Evolutionary conservation across 164 flowering plant species (phyloP).

Genomic region (Aristolochia californica): DNA sequence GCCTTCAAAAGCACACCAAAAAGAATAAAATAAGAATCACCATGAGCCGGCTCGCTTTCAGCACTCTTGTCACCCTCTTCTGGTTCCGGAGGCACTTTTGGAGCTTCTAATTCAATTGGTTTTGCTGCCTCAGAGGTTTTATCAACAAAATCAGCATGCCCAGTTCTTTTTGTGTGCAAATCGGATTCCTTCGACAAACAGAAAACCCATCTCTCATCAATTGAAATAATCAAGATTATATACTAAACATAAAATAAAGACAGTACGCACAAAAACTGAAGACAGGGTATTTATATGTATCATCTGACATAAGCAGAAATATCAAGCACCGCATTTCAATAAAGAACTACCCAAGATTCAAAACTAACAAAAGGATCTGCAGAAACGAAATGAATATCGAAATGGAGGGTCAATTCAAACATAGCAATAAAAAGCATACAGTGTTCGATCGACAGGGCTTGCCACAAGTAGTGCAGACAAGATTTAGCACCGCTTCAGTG

Average conservation of each 20-base stretch:
- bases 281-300: no score
- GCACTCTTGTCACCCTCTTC: conserved; percentile 33
- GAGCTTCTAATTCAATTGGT: conserved; percentile 70
- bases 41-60: conserved; percentile 38
- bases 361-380: neutral
- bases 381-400: no score
- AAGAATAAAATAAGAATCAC: no score
- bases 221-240: no score
- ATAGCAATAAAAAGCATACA: conserved; percentile 15
- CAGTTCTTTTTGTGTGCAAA: conserved; percentile 93
- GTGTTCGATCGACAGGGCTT: conserved; percentile 95
- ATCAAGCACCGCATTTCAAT: neutral
- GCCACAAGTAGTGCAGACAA: conserved; percentile 71
- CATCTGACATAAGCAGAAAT: no score
- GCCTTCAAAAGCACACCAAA: no score
- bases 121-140: conserved; percentile 64
- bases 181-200: conserved; percentile 62
- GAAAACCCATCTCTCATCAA: neutral
- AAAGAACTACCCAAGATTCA: neutral
- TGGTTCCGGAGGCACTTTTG: conserved; percentile 27
- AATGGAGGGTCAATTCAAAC: neutral
- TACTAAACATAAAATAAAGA: no score
- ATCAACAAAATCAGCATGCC: conserved; percentile 77
- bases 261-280: no score
- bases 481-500: conserved; percentile 84